Evolutionary conservation across 106 monocot species (phyloP).

Genomic region (Dendrobium nobile): DNA sequence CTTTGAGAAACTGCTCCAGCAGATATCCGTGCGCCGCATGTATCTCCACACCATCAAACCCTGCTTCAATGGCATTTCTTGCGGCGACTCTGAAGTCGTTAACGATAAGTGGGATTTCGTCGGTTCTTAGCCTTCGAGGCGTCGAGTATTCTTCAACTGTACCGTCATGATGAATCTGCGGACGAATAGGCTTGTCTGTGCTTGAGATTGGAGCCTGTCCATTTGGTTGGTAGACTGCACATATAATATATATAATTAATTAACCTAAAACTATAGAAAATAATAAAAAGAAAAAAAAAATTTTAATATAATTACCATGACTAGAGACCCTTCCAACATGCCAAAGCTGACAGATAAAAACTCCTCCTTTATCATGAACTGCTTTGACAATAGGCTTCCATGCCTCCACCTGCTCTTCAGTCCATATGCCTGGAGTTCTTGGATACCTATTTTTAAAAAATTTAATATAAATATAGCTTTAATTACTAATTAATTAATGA

Average conservation of each 20-base stretch:
- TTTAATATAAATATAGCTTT: conserved; percentile 15
- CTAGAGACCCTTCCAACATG: conserved; percentile 25
- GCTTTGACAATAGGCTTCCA: conserved; percentile 31
- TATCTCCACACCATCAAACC: conserved; percentile 71
- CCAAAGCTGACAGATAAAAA: conserved; percentile 22
- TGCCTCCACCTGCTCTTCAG: conserved; percentile 7
- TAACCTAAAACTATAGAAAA: background rate
- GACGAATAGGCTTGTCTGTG: conserved; percentile 11
- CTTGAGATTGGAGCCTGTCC: conserved; percentile 31
- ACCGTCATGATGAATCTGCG: background rate
- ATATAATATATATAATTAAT: background rate
- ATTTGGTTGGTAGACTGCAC: conserved; percentile 28
- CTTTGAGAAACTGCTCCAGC: conserved; percentile 72
- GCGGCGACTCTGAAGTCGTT: conserved; percentile 36
- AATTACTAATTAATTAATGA: background rate
- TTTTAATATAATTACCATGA: background rate
- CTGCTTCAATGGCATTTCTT: conserved; percentile 41
- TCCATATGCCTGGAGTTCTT: conserved; percentile 13
- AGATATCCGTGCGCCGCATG: conserved; percentile 56
- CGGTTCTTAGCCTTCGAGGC: conserved; percentile 18
- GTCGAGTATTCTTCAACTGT: conserved; percentile 4
- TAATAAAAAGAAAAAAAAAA: conserved; percentile 11
- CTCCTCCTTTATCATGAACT: conserved; percentile 10
- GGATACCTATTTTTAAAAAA: conserved; percentile 8
- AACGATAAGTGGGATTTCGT: conserved; percentile 26